Evolutionary conservation across 208 protist genomes (phyloP).

Genomic region (Balamuthia mandrillaris): DNA sequence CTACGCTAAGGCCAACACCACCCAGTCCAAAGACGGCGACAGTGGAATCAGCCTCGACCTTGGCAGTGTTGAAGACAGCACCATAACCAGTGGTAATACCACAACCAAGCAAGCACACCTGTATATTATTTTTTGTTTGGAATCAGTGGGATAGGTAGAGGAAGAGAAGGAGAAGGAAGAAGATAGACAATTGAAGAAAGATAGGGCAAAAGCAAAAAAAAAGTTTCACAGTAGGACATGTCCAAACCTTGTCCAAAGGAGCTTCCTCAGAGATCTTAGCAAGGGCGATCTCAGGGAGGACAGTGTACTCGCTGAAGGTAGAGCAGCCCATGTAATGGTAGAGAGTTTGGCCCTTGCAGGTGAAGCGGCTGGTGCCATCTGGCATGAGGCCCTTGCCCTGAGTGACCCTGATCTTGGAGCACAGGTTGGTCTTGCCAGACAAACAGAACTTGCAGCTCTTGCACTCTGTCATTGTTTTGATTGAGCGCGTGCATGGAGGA

Average conservation of each 20-base stretch:
- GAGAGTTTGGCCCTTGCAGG: slow-evolving; percentile 68
- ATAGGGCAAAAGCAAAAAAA: background rate
- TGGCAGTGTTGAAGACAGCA: slow-evolving; percentile 74
- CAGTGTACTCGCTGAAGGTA: slow-evolving; percentile 77
- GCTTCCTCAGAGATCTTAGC: slow-evolving; percentile 71
- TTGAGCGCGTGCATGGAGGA: too few species aligned
- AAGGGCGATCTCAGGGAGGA: slow-evolving; percentile 76
- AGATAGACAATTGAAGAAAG: slow-evolving; percentile 24
- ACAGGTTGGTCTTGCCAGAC: slow-evolving; percentile 81
- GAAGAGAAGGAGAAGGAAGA: background rate
- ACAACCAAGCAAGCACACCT: slow-evolving; percentile 77
- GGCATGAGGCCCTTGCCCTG: slow-evolving; percentile 82
- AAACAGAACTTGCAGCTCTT: slow-evolving; percentile 81
- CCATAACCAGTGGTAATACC: slow-evolving; percentile 72
- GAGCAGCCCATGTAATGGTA: slow-evolving; percentile 83
- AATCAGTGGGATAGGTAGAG: background rate
- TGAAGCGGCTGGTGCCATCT: slow-evolving; percentile 80
- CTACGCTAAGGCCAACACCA: slow-evolving; percentile 74
- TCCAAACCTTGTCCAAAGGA: slow-evolving; percentile 64
- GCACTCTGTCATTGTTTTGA: too few species aligned
- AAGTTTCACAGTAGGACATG: too few species aligned
- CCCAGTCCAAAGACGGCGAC: slow-evolving; percentile 74
- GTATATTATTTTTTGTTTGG: too few species aligned
- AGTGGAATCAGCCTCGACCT: slow-evolving; percentile 64
- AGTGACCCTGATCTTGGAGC: slow-evolving; percentile 74